phyloP scores from a whole-genome alignment of 805 yeast genomes.

The Jamesozyma piceae region DNA sequence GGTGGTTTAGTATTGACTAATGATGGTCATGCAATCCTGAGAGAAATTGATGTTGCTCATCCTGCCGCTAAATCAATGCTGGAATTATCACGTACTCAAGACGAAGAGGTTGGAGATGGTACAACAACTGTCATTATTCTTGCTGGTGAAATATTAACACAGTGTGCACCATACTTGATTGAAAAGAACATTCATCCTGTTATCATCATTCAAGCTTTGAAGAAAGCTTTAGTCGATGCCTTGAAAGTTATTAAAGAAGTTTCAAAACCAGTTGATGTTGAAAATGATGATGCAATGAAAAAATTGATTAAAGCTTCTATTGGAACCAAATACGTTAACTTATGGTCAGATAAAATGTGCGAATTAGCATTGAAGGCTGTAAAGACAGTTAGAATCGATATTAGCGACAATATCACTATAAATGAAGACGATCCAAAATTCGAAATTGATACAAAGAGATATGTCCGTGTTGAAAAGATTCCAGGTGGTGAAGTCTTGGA shows the following conservation, averaged over 20 bases:
- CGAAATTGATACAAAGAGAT: conserved; percentile 89
- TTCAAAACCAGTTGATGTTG: conserved; percentile 72
- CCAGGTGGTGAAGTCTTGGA: conserved; percentile 98
- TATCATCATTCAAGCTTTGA: conserved; percentile 86
- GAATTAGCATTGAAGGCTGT: conserved; percentile 80
- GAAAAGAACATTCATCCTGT: conserved; percentile 97
- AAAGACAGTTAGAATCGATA: conserved; percentile 60
- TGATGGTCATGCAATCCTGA: conserved; percentile 95
- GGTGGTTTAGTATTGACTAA: conserved; percentile 94
- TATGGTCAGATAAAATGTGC: conserved; percentile 92
- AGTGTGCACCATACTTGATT: conserved; percentile 78
- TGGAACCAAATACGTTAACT: conserved; percentile 88
- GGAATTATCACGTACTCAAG: conserved; percentile 93
- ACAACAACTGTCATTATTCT: conserved; percentile 94
- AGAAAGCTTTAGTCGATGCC: conserved; percentile 84
- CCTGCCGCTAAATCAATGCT: conserved; percentile 99
- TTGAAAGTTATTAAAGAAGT: conserved; percentile 76
- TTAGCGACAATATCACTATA: conserved; percentile 26
- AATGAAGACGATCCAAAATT: conserved; percentile 39
- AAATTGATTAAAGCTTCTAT: conserved; percentile 81
- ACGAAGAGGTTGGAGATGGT: conserved; percentile 98
- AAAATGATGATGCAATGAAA: conserved; percentile 79
- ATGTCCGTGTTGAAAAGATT: conserved; percentile 86
- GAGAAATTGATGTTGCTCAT: conserved; percentile 95
- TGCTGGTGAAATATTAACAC: conserved; percentile 95